These are phyloP conservation scores for Fusarium graminum DNA, from an alignment of 2,329 filamentous ascomycete genomes.

Conservation along the genomic window DNA sequence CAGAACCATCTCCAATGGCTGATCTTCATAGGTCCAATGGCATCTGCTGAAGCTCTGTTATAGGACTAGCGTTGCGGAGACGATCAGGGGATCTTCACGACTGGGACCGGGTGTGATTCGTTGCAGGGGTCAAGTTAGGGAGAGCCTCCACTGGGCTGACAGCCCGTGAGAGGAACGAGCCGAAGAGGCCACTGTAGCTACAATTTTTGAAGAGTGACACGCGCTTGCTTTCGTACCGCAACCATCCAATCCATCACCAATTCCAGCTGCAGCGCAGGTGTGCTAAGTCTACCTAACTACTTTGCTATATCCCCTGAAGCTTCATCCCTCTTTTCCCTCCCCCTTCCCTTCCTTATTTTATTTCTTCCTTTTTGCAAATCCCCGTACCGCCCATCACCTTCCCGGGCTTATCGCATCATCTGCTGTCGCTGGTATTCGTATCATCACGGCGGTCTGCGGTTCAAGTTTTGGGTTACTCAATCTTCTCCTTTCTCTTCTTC, in stretches of 20 bases:
- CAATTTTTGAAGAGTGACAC: constrained; percentile 49
- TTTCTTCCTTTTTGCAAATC: constrained; percentile 37
- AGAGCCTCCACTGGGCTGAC: constrained; percentile 37
- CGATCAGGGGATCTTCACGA: constrained; percentile 39
- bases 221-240: constrained; percentile 31
- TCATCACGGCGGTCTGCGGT: constrained; percentile 37
- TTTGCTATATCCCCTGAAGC: constrained; percentile 45
- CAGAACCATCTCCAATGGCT: constrained; percentile 23
- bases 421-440: constrained; percentile 30
- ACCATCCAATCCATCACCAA: constrained; percentile 36
- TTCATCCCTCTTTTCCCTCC: constrained; percentile 42
- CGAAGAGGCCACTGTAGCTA: constrained; percentile 58
- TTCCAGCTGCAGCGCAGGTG: constrained; percentile 34
- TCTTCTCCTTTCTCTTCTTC: constrained; percentile 29
- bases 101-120: constrained; percentile 43
- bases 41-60: constrained; percentile 36
- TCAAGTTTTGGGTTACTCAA: constrained; percentile 36
- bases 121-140: constrained; percentile 30
- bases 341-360: constrained; percentile 23
- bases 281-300: constrained; percentile 24
- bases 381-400: constrained; percentile 24
- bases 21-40: constrained; percentile 31
- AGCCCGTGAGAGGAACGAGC: constrained; percentile 28
- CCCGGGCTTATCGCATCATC: constrained; percentile 27
- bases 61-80: constrained; percentile 34